Conservation (phyloP, 2,329 filamentous ascomycete species). For the Monosporascus sp. region DNA sequence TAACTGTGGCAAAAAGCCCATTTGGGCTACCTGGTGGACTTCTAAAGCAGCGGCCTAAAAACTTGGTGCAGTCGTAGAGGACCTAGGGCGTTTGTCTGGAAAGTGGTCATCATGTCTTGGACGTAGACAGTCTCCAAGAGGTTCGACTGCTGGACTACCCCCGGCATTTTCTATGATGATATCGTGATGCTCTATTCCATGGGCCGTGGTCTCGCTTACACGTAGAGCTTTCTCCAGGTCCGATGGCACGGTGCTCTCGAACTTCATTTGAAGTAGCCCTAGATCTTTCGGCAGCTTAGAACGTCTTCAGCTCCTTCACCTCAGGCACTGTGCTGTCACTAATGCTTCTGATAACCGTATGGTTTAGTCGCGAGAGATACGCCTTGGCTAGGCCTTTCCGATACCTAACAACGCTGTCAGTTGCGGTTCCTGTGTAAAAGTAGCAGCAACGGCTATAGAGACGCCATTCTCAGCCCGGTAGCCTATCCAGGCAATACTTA, state of each 20-base stretch:
- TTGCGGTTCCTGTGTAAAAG: too few species aligned
- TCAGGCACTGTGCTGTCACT: conserved; percentile 2
- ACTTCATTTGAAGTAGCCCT: conserved; percentile 24
- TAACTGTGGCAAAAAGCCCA: too few species aligned
- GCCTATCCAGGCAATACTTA: too few species aligned
- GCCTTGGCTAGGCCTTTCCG: background rate
- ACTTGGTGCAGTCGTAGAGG: conserved; percentile 28
- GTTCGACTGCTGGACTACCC: conserved; percentile 16
- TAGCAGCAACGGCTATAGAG: too few species aligned
- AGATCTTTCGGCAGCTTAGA: conserved; percentile 22
- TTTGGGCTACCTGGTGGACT: conserved; percentile 9
- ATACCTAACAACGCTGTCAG: background rate
- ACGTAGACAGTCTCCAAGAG: conserved; percentile 24
- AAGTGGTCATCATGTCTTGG: conserved; percentile 18
- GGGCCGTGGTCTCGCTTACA: conserved; percentile 15
- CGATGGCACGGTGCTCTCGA: conserved; percentile 22
- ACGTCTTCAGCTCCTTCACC: conserved; percentile 18
- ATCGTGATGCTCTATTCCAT: conserved; percentile 27
- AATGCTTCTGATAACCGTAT: background rate
- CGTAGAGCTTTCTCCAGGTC: conserved; percentile 24
- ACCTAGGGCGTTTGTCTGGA: conserved; percentile 25
- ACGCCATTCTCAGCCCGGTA: too few species aligned
- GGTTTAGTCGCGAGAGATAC: background rate
- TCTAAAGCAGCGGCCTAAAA: conserved; percentile 25
- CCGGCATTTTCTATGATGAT: conserved; percentile 34